phyloP scores from a whole-genome alignment of 495 filamentous ascomycete species.

The Tuber melanosporum region DNA sequence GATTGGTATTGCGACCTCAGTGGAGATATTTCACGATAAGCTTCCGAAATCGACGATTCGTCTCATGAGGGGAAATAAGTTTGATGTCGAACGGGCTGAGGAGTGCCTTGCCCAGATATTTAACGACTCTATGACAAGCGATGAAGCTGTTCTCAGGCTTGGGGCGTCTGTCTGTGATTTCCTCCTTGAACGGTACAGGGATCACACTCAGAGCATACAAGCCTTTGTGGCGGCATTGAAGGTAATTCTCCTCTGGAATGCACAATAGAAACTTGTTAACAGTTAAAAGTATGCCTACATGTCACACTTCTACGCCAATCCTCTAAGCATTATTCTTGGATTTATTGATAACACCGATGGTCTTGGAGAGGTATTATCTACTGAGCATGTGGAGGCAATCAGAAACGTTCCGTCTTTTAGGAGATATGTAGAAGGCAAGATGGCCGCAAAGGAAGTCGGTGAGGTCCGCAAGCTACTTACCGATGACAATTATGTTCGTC shows the following conservation, averaged over 20 bases:
- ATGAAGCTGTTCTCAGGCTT: slow-evolving; percentile 55
- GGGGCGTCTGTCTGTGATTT: slow-evolving; percentile 58
- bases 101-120: slow-evolving; percentile 75
- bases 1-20: slow-evolving; percentile 83
- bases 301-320: slow-evolving; percentile 92
- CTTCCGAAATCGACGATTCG: slow-evolving; percentile 68
- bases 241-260: slow-evolving; percentile 47
- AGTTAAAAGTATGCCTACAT: slow-evolving; percentile 74
- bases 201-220: slow-evolving; percentile 81
- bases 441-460: slow-evolving; percentile 45
- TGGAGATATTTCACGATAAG: slow-evolving; percentile 79
- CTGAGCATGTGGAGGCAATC: slow-evolving; percentile 64
- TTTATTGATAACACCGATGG: slow-evolving; percentile 38
- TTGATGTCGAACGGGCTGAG: slow-evolving; percentile 71
- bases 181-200: slow-evolving; percentile 69
- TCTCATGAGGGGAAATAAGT: slow-evolving; percentile 66
- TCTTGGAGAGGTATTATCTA: slow-evolving; percentile 46
- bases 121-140: slow-evolving; percentile 56
- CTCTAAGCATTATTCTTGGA: slow-evolving; percentile 62
- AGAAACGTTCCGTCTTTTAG: slow-evolving; percentile 76
- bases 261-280: slow-evolving; percentile 8
- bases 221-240: slow-evolving; percentile 73
- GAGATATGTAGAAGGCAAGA: slow-evolving; percentile 46
- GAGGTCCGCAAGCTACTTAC: slow-evolving; percentile 50
- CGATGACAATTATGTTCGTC: slow-evolving; percentile 48